Percentiles rank a stretch among this genome's conserved stretches.
Conservation (phyloP, 169 alveolate genomes). For the Babesia caballi region DNA sequence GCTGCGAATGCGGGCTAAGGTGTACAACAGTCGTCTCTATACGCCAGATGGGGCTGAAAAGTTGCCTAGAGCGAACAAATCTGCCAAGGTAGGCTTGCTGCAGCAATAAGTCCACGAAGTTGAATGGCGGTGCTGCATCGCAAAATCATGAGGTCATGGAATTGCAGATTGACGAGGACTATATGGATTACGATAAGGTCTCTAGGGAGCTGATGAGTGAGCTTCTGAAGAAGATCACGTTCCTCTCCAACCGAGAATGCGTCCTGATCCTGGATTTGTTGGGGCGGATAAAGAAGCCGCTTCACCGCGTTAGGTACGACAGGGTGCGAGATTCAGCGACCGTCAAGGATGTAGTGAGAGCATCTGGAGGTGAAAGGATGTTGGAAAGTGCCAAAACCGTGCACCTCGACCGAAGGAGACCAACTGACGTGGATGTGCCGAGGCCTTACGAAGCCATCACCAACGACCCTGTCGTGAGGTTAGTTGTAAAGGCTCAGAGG, state of each 20-base stretch:
- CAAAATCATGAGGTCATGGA: too few relatives aligned
- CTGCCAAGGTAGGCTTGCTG: not conserved
- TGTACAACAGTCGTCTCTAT: not conserved
- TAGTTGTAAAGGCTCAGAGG: constrained; percentile 16
- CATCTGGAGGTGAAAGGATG: too few relatives aligned
- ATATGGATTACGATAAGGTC: constrained; percentile 15
- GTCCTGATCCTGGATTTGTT: constrained; percentile 17
- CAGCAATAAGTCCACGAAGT: too few relatives aligned
- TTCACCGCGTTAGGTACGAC: not conserved
- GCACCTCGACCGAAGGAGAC: too few relatives aligned
- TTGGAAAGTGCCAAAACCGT: not conserved
- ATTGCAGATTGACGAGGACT: constrained; percentile 23
- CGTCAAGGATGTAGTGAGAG: not conserved
- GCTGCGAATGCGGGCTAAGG: constrained; percentile 38
- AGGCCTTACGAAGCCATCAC: not conserved
- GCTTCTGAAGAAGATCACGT: constrained; percentile 21
- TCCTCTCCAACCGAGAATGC: constrained; percentile 48
- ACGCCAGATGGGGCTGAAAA: not conserved
- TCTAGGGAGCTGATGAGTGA: constrained; percentile 17
- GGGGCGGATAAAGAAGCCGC: constrained; percentile 47
- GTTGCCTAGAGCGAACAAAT: not conserved
- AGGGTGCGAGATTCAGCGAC: not conserved
- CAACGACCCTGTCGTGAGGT: not conserved
- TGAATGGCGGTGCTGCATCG: too few relatives aligned
- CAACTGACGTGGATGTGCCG: not conserved